These are phyloP conservation scores for Paramyrothecium roridum DNA, from an alignment of 2,329 filamentous ascomycete species.

Conservation along the genomic window DNA sequence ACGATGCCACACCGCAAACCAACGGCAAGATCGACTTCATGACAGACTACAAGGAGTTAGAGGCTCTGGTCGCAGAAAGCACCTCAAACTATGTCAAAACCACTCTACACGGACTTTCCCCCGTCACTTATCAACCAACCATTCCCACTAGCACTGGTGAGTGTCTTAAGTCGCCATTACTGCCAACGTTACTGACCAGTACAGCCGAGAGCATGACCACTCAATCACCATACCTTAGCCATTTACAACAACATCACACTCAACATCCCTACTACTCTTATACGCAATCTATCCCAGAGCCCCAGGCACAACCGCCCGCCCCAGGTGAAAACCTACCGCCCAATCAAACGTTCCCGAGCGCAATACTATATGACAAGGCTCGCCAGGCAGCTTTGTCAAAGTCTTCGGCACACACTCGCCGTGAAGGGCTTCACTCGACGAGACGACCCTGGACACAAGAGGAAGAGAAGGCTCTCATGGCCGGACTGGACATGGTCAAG, in stretches of 20 bases:
- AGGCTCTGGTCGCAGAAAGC: conserved; percentile 40
- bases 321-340: conserved; percentile 45
- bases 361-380: conserved; percentile 55
- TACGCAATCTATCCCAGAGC: conserved; percentile 31
- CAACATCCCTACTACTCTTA: conserved; percentile 32
- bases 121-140: conserved; percentile 38
- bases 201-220: conserved; percentile 28
- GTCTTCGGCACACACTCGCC: conserved; percentile 49
- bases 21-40: conserved; percentile 27
- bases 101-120: conserved; percentile 38
- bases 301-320: conserved; percentile 21
- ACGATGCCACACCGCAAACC: conserved; percentile 16
- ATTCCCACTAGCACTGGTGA: conserved; percentile 35
- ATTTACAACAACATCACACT: conserved; percentile 33
- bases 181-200: not conserved
- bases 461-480: conserved; percentile 87
- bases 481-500: conserved; percentile 82
- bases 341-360: conserved; percentile 53
- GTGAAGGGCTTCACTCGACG: conserved; percentile 57
- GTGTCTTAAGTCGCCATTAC: conserved; percentile 4
- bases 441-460: conserved; percentile 84
- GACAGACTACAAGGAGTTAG: conserved; percentile 39
- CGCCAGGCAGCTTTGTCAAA: conserved; percentile 57
- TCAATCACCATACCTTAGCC: conserved; percentile 32
- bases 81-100: conserved; percentile 42